Evolutionary conservation across 1,139 yeast species (phyloP).

Genomic region (Hanseniaspora sp.): DNA sequence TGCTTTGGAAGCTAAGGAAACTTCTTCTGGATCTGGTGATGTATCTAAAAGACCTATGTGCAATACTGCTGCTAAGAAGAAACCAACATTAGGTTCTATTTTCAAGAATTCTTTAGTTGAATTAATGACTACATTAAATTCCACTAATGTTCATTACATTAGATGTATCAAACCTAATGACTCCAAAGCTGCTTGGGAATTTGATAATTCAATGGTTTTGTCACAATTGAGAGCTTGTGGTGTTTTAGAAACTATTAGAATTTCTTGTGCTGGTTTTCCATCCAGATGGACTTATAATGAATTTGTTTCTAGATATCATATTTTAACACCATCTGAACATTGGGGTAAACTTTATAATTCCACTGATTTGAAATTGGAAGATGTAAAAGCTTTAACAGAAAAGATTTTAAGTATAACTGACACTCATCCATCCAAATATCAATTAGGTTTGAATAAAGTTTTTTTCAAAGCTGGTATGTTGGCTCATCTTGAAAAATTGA

Average conservation of each 20-base stretch:
- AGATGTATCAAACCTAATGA: conserved; percentile 97
- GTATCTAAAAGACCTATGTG: conserved; percentile 23
- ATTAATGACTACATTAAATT: conserved; percentile 81
- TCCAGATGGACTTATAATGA: conserved; percentile 93
- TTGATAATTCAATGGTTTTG: conserved; percentile 89
- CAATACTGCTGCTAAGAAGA: conserved; percentile 44
- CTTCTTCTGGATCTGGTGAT: conserved; percentile 18
- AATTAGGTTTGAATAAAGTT: conserved; percentile 78
- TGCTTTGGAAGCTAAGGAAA: conserved; percentile 35
- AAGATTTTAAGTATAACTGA: conserved; percentile 55
- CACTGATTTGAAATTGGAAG: conserved; percentile 44
- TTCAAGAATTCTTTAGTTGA: conserved; percentile 88
- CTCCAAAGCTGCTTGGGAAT: conserved; percentile 87
- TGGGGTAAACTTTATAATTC: conserved; percentile 52
- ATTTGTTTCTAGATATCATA: conserved; percentile 80
- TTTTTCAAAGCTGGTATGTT: conserved; percentile 95
- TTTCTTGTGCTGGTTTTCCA: conserved; percentile 97
- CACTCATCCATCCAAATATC: conserved; percentile 58
- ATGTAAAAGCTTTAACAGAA: conserved; percentile 54
- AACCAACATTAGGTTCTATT: conserved; percentile 90
- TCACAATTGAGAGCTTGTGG: conserved; percentile 97
- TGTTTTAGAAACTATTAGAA: conserved; percentile 90
- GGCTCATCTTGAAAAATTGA: conserved; percentile 78
- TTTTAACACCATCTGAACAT: conserved; percentile 58
- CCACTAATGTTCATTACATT: conserved; percentile 91